Evolutionary conservation across 2,329 filamentous ascomycete species (phyloP), one percentile per base, ranked within the genome.

Genomic region (Penicillium sp.): DNA sequence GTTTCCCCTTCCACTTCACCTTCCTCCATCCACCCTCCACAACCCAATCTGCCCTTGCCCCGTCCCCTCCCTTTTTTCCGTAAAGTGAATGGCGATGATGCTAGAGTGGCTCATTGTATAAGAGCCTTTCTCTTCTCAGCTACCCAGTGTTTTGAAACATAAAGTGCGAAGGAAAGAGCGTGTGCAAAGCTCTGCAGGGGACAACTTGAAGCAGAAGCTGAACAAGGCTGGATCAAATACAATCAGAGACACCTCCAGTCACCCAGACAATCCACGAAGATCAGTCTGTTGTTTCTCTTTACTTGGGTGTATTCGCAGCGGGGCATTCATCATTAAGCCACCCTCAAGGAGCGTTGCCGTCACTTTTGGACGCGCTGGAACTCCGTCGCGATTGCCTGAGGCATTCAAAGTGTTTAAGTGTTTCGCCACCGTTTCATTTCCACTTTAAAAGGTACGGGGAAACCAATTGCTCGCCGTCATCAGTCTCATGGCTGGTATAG

Each of bases 51-150:
- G 41, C 37, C 41, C 35, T 29, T 35, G 23, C 37, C 37, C 35
- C 44, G 35, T 38, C 41, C 44, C 33, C 32, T 28, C 41, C 35
- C 42, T 41, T 45, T 49, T 55, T 50, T 50, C 52, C 56, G 63
- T 66, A 66, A 66, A 64, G 56, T 57, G 56, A 61, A 60, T 59
- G 51, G 60, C 52, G 55, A 61, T 61, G 53, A 56, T 59, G 52
- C 53, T 56, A 51, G 47, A 55, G 53, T 53, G 60, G 55, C 50
- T 60, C 56, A 55, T 58, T 54, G 58, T 61, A 60, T 61, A 55
- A 62, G 54, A 55, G 45, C 52, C 42, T 36, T 39, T 45, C 54
- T 43, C 40, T 55, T 51, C 49, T 48, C 45, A 57, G 45, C 43
- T 50, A n/a, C 42, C 51, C 57, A 60, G 52, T 14, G 35, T 39